A percentile compares a stretch with the other conserved stretches of the same genome.
Conservation (phyloP, 2,329 filamentous ascomycete genomes). For the Cercospora sojina region DNA sequence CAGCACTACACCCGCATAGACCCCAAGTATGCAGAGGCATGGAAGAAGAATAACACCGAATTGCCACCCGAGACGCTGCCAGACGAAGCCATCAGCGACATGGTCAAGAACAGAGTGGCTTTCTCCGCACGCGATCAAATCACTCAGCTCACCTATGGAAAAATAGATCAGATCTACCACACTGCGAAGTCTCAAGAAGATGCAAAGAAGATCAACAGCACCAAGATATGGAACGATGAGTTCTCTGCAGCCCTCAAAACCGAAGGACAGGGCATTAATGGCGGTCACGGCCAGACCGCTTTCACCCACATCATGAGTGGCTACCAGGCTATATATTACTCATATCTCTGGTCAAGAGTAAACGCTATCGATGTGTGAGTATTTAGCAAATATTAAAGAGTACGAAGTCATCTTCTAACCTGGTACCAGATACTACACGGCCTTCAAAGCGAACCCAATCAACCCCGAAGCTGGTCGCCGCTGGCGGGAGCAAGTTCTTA, state of each 20-base stretch:
- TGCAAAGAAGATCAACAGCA: constrained; percentile 7
- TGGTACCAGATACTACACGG: constrained; percentile 56
- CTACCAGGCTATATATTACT: constrained; percentile 3
- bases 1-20: constrained; percentile 16
- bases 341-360: constrained; percentile 57
- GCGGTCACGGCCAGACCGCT: constrained; percentile 4
- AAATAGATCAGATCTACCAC: constrained; percentile 4
- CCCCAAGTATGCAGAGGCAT: neutral
- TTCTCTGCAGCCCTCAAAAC: neutral
- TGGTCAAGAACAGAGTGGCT: neutral
- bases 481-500: constrained; percentile 73
- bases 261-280: neutral
- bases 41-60: constrained; percentile 1
- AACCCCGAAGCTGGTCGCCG: constrained; percentile 67
- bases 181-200: neutral
- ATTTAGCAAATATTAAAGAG: neutral
- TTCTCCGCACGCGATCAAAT: neutral
- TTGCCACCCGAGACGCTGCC: constrained; percentile 1
- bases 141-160: neutral
- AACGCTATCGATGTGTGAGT: constrained; percentile 74
- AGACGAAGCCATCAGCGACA: neutral
- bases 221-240: neutral
- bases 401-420: neutral
- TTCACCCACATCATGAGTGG: constrained; percentile 4
- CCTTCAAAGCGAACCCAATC: constrained; percentile 76